Evolutionary conservation across 2,329 filamentous ascomycete genomes (phyloP), one percentile per base, ranked within the genome.

Genomic region (Ceratocystis albifundus): DNA sequence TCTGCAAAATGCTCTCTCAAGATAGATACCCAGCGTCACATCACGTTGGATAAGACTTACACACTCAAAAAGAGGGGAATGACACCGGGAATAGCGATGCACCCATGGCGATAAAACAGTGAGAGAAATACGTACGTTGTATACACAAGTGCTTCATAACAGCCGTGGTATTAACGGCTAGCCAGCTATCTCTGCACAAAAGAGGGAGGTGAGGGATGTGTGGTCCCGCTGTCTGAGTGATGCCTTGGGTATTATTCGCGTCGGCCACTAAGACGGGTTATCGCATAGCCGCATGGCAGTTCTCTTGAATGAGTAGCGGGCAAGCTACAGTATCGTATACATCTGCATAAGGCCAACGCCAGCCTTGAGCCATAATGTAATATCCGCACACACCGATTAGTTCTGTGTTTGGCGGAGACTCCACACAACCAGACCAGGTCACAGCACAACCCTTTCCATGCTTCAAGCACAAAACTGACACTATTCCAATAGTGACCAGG

Each of bases 71-170:
- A 30, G 53, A 25, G 55, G 55, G 30, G 28, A 25, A 36, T 59
- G 55, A 59, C 55, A 59, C n/a, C 55, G 25, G 55, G 55, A 32
- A 59, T 59, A 59, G 55, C 28, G 53, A 59, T 8, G n/a, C 15
- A 36, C 17, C 28, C 55, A 30, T 59, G 55, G 17, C 55, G 28
- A 59, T 59, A 59, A 17, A 59, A 36, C 32, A 59, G n/a, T 36
- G 55, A 20, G 30, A 59, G 17, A 59, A 36, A 59, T 59, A 59
- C 32, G 55, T 32, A 30, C 22, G 1, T 17, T n/a, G 15, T 15
- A 53, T n/a, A 57, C 28, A 59, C 12, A 59, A 59, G 15, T 59
- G 22, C 36, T 41, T 41, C 36, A 41, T 41, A 41, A 15, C 36
- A 41, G 36, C 36, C 15, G 36, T 10, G 36, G 36, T 41, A 15